Conservation (phyloP, 225 moss, liverwort and hornwort species). For the Marchantia polymorpha region DNA sequence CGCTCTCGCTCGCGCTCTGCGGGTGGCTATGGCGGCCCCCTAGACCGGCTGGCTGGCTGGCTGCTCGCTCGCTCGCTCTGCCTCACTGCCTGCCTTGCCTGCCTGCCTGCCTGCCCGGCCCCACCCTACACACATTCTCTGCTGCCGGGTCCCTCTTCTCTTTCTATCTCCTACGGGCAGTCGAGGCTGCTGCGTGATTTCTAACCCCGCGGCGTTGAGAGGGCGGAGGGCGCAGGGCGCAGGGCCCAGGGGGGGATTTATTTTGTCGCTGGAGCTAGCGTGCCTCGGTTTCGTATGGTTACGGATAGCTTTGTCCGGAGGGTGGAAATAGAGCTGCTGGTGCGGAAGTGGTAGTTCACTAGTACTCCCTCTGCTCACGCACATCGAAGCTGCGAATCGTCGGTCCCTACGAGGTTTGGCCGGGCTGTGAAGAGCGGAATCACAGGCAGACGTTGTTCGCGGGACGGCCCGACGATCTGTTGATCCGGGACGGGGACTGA, state of each 20-base stretch:
- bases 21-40: conserved; percentile 14
- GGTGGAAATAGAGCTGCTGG: conserved; percentile 9
- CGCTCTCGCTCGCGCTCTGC: neutral
- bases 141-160: neutral
- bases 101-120: conserved; percentile 6
- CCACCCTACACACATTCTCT: conserved; percentile 16
- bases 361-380: neutral
- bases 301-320: neutral
- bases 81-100: neutral
- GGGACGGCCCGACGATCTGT: neutral
- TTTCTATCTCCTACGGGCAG: conserved; percentile 4
- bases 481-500: neutral
- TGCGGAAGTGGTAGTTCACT: neutral
- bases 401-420: conserved; percentile 8
- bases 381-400: conserved; percentile 4
- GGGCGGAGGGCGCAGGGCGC: neutral
- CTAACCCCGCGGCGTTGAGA: neutral
- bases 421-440: conserved; percentile 11
- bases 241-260: neutral
- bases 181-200: neutral
- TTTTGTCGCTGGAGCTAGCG: conserved; percentile 5
- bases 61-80: neutral
- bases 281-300: neutral
- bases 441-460: neutral
- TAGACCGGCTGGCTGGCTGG: neutral